These are phyloP conservation scores for Trametes maxima DNA, from an alignment of 768 basidiomycete species.

Conservation along the genomic window DNA sequence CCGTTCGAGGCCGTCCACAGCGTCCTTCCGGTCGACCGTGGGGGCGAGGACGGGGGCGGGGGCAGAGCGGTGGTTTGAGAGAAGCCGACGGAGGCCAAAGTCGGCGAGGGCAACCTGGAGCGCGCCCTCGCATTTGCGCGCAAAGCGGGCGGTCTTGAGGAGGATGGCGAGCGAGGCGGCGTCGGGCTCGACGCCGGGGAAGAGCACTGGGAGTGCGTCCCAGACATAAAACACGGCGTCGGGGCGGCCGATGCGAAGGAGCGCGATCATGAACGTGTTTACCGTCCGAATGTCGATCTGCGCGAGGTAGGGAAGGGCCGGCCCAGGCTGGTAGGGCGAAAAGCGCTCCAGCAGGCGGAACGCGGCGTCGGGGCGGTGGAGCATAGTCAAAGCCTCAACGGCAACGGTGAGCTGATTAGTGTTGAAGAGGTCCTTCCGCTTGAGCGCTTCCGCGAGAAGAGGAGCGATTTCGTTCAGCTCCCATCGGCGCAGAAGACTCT, in stretches of 20 bases:
- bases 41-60: slow-evolving; percentile 10
- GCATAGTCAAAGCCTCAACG: slow-evolving; percentile 49
- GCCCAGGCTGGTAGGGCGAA: background rate
- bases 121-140: slow-evolving; percentile 52
- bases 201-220: slow-evolving; percentile 64
- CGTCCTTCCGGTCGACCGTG: slow-evolving; percentile 28
- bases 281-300: slow-evolving; percentile 23
- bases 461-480: slow-evolving; percentile 44
- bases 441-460: slow-evolving; percentile 20
- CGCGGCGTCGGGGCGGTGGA: slow-evolving; percentile 48
- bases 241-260: slow-evolving; percentile 56
- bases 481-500: slow-evolving; percentile 50
- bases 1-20: slow-evolving; percentile 33
- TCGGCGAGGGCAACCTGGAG: slow-evolving; percentile 53
- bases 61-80: slow-evolving; percentile 27
- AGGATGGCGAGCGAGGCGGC: slow-evolving; percentile 58
- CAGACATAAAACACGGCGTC: slow-evolving; percentile 68
- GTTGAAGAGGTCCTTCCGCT: slow-evolving; percentile 41
- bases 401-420: slow-evolving; percentile 50
- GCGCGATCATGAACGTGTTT: slow-evolving; percentile 45
- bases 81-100: slow-evolving; percentile 41
- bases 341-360: slow-evolving; percentile 52
- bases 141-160: slow-evolving; percentile 59
- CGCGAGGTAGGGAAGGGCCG: slow-evolving; percentile 6
- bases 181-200: slow-evolving; percentile 54